phyloP scores from a whole-genome alignment of 2,329 filamentous ascomycete species.

The Teratosphaeria epicoccoides region DNA sequence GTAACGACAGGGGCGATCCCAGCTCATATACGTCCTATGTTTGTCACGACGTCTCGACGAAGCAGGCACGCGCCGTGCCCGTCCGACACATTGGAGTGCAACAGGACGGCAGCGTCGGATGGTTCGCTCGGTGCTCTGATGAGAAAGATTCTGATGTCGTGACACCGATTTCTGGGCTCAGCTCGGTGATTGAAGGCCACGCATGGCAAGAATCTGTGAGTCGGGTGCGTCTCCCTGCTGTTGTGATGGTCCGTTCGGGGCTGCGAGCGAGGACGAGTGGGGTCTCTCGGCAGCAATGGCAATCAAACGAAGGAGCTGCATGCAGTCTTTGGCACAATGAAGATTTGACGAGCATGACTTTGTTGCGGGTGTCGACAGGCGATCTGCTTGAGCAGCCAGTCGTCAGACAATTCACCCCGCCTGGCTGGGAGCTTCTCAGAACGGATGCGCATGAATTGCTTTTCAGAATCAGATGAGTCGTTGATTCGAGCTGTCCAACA shows the following conservation, averaged over 20 bases:
- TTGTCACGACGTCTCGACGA: not conserved
- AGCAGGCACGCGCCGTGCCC: not conserved
- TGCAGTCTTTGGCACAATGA: not conserved
- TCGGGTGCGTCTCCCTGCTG: not conserved
- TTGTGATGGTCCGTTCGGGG: not conserved
- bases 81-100: not conserved
- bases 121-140: not conserved
- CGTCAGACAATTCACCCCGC: not conserved
- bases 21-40: not conserved
- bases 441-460: not conserved
- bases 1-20: not conserved
- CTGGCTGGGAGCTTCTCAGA: not conserved
- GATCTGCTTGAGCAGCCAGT: not conserved
- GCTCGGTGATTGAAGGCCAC: not conserved
- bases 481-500: too few relatives aligned
- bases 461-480: not conserved
- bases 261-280: not conserved
- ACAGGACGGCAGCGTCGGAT: not conserved
- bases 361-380: not conserved
- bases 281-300: not conserved
- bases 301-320: not conserved
- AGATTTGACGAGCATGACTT: not conserved
- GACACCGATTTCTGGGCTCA: not conserved
- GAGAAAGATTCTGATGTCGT: not conserved
- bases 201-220: not conserved